Evolutionary conservation across 306 rosid species (phyloP).

Genomic region (Chamaecrista fasciculata): DNA sequence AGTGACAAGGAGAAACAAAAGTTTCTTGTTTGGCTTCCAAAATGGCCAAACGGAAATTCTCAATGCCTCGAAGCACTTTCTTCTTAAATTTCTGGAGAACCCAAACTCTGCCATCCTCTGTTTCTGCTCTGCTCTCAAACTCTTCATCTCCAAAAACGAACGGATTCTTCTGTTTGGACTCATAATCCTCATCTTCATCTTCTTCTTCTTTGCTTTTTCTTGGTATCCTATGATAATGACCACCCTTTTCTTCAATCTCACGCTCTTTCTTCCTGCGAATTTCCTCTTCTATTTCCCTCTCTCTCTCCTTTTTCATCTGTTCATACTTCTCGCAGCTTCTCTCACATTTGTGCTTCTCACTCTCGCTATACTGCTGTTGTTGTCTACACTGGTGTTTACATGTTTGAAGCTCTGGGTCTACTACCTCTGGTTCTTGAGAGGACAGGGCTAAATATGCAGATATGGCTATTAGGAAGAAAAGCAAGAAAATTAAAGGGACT

Average conservation of each 20-base stretch:
- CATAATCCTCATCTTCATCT: too few relatives aligned
- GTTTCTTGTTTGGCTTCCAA: constrained; percentile 45
- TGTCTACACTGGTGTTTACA: constrained; percentile 5
- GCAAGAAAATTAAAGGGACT: not conserved
- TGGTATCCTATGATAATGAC: not conserved
- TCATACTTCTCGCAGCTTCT: not conserved
- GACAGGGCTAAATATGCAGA: not conserved
- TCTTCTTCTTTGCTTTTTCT: not conserved
- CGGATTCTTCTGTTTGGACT: too few relatives aligned
- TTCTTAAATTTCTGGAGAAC: constrained; percentile 49
- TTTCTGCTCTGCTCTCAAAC: constrained; percentile 36
- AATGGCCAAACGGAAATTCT: constrained; percentile 51
- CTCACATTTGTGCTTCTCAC: not conserved
- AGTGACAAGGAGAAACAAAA: constrained; percentile 53
- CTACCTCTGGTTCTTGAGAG: not conserved
- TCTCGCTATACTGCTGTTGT: not conserved
- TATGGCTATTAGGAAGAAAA: not conserved
- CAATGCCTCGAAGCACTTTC: constrained; percentile 57
- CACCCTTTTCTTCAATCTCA: not conserved
- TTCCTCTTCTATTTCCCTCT: not conserved
- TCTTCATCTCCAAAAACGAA: constrained; percentile 41
- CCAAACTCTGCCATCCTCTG: constrained; percentile 49
- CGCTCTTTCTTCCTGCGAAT: not conserved
- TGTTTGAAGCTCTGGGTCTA: constrained; percentile 1
- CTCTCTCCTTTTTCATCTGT: not conserved